phyloP scores from a whole-genome alignment of 805 yeast genomes.

The Saccharomyces paradoxus region DNA sequence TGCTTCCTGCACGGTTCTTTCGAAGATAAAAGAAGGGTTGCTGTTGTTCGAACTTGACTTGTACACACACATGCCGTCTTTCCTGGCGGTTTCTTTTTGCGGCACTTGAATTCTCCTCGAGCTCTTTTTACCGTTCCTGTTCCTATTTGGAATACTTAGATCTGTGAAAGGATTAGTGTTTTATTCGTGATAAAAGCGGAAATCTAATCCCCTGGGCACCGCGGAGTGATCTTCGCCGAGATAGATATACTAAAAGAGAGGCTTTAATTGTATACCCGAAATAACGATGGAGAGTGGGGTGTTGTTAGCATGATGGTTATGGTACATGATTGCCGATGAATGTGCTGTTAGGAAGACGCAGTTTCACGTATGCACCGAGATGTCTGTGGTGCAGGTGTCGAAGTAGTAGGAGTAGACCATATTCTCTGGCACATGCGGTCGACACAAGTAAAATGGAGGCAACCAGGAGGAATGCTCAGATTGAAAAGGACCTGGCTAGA shows the following conservation, averaged over 20 bases:
- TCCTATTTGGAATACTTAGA: neutral
- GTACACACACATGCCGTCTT: slow-evolving; percentile 2
- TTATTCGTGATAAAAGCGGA: neutral
- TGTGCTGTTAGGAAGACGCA: neutral
- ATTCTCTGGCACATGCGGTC: slow-evolving; percentile 1
- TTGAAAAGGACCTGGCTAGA: slow-evolving; percentile 7
- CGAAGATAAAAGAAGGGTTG: slow-evolving; percentile 49
- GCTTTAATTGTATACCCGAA: neutral
- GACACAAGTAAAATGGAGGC: slow-evolving; percentile 19
- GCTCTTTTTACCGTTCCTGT: neutral
- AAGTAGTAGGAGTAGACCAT: neutral
- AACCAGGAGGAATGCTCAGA: slow-evolving; percentile 14
- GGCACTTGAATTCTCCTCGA: slow-evolving; percentile 4
- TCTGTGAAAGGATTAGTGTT: neutral
- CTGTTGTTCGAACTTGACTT: slow-evolving; percentile 5
- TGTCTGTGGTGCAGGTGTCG: neutral
- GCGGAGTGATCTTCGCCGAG: neutral
- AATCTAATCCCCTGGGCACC: neutral
- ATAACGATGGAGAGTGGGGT: neutral
- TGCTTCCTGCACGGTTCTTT: slow-evolving; percentile 53
- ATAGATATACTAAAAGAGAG: neutral
- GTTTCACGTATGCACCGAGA: neutral
- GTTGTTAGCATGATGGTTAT: neutral
- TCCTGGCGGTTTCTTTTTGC: neutral
- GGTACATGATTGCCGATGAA: neutral